A percentile compares a stretch with the other conserved stretches of the same genome.
Evolutionary conservation across 257 asterid genomes (phyloP).

Genomic region (Voacanga thouarsii): DNA sequence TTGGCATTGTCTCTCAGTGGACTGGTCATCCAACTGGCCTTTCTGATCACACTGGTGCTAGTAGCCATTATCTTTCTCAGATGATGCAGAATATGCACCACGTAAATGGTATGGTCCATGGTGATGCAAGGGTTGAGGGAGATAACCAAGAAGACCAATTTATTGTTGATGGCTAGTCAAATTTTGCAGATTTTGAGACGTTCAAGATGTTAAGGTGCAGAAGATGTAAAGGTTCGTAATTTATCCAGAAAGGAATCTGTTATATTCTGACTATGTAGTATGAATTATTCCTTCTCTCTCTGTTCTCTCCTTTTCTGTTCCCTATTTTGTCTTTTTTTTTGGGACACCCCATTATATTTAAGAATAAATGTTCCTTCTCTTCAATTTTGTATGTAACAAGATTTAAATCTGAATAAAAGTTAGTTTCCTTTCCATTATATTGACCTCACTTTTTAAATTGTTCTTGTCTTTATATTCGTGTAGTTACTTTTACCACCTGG

Average conservation of each 20-base stretch:
- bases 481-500: background rate
- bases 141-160: slow-evolving; percentile 95
- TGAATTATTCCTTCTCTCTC: background rate
- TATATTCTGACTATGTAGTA: background rate
- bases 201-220: slow-evolving; percentile 1
- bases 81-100: slow-evolving; percentile 96
- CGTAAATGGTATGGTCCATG: slow-evolving; percentile 71
- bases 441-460: background rate
- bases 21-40: slow-evolving; percentile 67
- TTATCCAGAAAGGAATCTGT: background rate
- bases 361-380: background rate
- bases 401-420: slow-evolving; percentile 7
- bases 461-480: background rate
- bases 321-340: background rate
- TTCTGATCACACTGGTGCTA: slow-evolving; percentile 76
- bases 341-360: background rate
- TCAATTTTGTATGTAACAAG: slow-evolving; percentile 6
- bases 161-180: slow-evolving; percentile 74
- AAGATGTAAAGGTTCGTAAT: slow-evolving; percentile 5
- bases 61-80: slow-evolving; percentile 78
- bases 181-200: slow-evolving; percentile 1
- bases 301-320: background rate
- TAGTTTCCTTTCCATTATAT: background rate
- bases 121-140: slow-evolving; percentile 78
- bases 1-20: slow-evolving; percentile 91